Evolutionary conservation across 1,284 basidiomycete genomes (phyloP).

Genomic region (Pascua guehoae): DNA sequence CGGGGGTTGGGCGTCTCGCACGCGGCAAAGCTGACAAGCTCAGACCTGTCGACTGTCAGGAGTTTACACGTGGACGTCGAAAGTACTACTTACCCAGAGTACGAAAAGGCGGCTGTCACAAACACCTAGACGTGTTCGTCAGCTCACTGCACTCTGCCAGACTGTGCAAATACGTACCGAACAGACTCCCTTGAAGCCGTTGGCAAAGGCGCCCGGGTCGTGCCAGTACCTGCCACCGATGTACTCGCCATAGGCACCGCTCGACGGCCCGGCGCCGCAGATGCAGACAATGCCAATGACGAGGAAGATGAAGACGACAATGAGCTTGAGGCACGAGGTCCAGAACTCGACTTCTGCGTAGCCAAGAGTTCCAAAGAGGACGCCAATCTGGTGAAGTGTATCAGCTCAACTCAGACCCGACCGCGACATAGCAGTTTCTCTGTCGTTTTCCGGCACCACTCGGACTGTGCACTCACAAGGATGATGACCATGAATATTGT

Average conservation of each 20-base stretch:
- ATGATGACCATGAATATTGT: slow-evolving; percentile 44
- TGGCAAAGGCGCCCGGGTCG: slow-evolving; percentile 47
- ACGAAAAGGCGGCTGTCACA: slow-evolving; percentile 68
- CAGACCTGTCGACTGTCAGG: slow-evolving; percentile 54
- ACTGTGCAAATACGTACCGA: slow-evolving; percentile 29
- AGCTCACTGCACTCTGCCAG: slow-evolving; percentile 7
- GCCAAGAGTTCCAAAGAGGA: slow-evolving; percentile 39
- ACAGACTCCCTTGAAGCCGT: slow-evolving; percentile 52
- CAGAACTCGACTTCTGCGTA: slow-evolving; percentile 50
- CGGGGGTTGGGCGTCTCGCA: slow-evolving; percentile 30
- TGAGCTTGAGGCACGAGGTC: slow-evolving; percentile 45
- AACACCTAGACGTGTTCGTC: slow-evolving; percentile 11
- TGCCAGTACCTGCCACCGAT: slow-evolving; percentile 38
- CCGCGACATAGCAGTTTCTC: too few relatives aligned
- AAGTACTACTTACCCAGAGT: slow-evolving; percentile 51
- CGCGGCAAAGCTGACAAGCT: slow-evolving; percentile 74
- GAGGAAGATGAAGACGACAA: slow-evolving; percentile 48
- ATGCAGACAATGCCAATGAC: slow-evolving; percentile 41
- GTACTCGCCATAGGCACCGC: slow-evolving; percentile 32
- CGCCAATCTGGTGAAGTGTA: slow-evolving; percentile 5
- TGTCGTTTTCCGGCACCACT: too few relatives aligned
- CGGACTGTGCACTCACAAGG: slow-evolving; percentile 12
- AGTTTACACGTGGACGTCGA: background rate
- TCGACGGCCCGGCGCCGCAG: slow-evolving; percentile 41
- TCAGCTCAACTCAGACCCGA: background rate